Evolutionary conservation across 2,329 filamentous ascomycete genomes (phyloP).

Genomic region (Talaromyces albobiverticillius): DNA sequence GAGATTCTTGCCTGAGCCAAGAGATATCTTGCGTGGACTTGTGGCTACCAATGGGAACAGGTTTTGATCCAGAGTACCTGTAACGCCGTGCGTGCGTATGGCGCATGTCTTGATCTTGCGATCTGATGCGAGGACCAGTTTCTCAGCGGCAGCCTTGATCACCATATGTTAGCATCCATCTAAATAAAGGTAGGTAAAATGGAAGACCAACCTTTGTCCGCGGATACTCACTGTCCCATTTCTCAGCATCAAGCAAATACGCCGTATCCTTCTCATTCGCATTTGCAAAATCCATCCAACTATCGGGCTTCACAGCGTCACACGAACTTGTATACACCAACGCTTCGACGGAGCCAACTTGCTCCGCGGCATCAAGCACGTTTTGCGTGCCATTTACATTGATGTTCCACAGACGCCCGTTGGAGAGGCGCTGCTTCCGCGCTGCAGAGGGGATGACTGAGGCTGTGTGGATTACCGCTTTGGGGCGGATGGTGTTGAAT

Average conservation of each 20-base stretch:
- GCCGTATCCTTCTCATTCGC: background rate
- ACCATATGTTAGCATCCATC: background rate
- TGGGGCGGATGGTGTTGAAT: background rate
- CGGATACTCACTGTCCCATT: slow-evolving; percentile 6
- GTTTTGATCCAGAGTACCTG: slow-evolving; percentile 9
- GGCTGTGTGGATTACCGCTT: slow-evolving; percentile 5
- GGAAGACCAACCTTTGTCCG: slow-evolving; percentile 4
- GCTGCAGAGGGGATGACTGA: slow-evolving; percentile 12
- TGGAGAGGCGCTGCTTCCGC: background rate
- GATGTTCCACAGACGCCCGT: slow-evolving; percentile 3
- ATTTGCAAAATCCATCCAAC: slow-evolving; percentile 13
- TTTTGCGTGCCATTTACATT: slow-evolving; percentile 6
- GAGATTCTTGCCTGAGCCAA: slow-evolving; percentile 4
- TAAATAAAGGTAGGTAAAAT: background rate
- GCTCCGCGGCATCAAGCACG: background rate
- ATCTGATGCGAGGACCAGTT: background rate
- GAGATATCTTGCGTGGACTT: slow-evolving; percentile 1
- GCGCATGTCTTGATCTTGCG: slow-evolving; percentile 9
- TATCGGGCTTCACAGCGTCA: slow-evolving; percentile 12
- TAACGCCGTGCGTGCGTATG: slow-evolving; percentile 12
- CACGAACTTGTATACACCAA: slow-evolving; percentile 13
- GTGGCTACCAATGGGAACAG: slow-evolving; percentile 8
- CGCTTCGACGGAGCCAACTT: background rate
- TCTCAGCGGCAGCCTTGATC: slow-evolving; percentile 7
- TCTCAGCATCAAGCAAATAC: slow-evolving; percentile 1